A percentile compares a stretch with the other conserved stretches of the same genome.
These are phyloP conservation scores for Albifimbria verrucaria DNA, from an alignment of 2,329 filamentous ascomycete species.

Conservation along the genomic window DNA sequence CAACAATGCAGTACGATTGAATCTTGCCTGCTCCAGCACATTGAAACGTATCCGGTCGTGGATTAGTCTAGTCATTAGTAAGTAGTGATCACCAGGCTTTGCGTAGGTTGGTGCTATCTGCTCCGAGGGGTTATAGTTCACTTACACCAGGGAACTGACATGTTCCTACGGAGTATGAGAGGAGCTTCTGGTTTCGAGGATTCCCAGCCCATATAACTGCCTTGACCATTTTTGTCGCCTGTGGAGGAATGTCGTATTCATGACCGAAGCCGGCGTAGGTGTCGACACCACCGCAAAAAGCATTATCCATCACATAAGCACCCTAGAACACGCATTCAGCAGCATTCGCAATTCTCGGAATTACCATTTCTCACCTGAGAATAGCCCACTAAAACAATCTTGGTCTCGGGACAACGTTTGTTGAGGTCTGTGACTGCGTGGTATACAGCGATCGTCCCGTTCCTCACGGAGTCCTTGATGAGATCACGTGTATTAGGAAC, in stretches of 20 bases:
- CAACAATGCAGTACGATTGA: too few relatives aligned
- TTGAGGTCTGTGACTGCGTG: constrained; percentile 58
- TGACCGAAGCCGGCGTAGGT: constrained; percentile 40
- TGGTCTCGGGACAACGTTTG: constrained; percentile 50
- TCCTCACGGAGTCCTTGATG: constrained; percentile 56
- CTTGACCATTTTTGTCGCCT: constrained; percentile 53
- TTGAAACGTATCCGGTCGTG: too few relatives aligned
- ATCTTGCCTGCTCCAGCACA: too few relatives aligned
- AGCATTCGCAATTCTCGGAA: too few relatives aligned
- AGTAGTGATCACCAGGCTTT: too few relatives aligned
- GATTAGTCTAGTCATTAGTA: too few relatives aligned
- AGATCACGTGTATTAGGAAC: constrained; percentile 53
- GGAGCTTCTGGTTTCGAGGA: constrained; percentile 52
- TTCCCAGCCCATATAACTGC: constrained; percentile 64
- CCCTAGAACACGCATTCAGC: constrained; percentile 47
- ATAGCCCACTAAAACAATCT: constrained; percentile 60
- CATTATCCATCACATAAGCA: constrained; percentile 63
- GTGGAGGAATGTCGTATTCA: constrained; percentile 38
- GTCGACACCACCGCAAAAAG: constrained; percentile 56
- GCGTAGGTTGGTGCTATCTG: too few relatives aligned
- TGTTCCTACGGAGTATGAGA: constrained; percentile 59
- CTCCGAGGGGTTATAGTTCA: constrained; percentile 9
- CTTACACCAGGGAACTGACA: constrained; percentile 56
- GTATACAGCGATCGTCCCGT: constrained; percentile 57
- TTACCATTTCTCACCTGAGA: constrained; percentile 48